A percentile compares a stretch with the other conserved stretches of the same genome.
phyloP scores from a whole-genome alignment of 2,329 filamentous ascomycete species.

The Alternaria atra region DNA sequence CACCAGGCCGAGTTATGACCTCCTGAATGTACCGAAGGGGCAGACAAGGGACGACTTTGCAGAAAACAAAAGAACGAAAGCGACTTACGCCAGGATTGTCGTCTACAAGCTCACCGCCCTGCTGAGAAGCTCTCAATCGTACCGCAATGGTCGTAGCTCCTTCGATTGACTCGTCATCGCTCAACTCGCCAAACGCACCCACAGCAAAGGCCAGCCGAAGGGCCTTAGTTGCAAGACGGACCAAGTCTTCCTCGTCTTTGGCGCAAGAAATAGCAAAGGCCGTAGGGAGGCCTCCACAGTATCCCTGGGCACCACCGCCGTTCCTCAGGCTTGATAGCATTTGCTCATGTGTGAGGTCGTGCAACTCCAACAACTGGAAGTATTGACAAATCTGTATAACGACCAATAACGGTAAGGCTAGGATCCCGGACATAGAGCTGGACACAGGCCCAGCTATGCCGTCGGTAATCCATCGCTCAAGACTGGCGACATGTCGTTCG shows the following conservation, averaged over 20 bases:
- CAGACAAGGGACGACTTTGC: neutral
- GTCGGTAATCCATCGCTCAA: slow-evolving; percentile 21
- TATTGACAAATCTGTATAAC: slow-evolving; percentile 34
- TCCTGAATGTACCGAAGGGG: neutral
- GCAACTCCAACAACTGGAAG: slow-evolving; percentile 27
- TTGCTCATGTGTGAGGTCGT: slow-evolving; percentile 18
- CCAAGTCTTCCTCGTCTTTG: slow-evolving; percentile 24
- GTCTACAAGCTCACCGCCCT: slow-evolving; percentile 27
- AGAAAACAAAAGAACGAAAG: neutral
- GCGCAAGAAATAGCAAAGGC: slow-evolving; percentile 25
- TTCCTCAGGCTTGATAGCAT: slow-evolving; percentile 17
- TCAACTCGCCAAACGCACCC: slow-evolving; percentile 22
- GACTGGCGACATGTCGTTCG: slow-evolving; percentile 14
- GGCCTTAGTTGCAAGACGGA: slow-evolving; percentile 17
- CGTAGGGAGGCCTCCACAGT: slow-evolving; percentile 19
- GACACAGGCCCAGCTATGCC: slow-evolving; percentile 25
- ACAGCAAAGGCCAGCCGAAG: slow-evolving; percentile 23
- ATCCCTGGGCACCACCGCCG: slow-evolving; percentile 28
- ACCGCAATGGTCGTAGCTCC: slow-evolving; percentile 30
- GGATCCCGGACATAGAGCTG: slow-evolving; percentile 20
- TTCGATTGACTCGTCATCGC: slow-evolving; percentile 22
- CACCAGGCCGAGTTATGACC: neutral
- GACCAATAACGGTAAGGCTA: slow-evolving; percentile 29
- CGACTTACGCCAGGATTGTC: slow-evolving; percentile 27
- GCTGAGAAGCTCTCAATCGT: slow-evolving; percentile 22